Conservation (phyloP, 148 eudicot genomes). For the Amaranthus palmeri region DNA sequence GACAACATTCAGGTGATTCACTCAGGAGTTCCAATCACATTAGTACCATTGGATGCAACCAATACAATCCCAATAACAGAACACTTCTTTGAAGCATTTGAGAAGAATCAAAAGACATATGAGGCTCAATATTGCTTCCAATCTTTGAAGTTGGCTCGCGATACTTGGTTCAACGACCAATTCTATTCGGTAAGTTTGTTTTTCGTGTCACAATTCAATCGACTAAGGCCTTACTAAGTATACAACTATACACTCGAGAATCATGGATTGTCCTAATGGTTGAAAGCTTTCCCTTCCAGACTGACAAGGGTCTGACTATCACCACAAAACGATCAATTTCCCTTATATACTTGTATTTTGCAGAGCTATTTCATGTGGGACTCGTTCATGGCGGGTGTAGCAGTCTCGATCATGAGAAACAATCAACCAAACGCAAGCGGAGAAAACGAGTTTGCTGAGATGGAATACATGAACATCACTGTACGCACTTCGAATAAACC, state of each 20-base stretch:
- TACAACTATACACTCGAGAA: neutral
- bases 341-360: too few species aligned
- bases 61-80: conserved; percentile 68
- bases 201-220: too few species aligned
- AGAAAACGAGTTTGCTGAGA: conserved; percentile 69
- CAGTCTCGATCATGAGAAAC: conserved; percentile 64
- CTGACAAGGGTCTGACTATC: too few species aligned
- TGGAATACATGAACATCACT: conserved; percentile 74
- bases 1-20: conserved; percentile 53
- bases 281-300: too few species aligned
- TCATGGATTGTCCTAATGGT: too few species aligned
- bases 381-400: conserved; percentile 66
- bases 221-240: neutral
- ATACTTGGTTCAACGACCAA: conserved; percentile 59
- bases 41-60: conserved; percentile 80
- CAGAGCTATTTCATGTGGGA: conserved; percentile 95
- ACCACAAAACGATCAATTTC: too few species aligned
- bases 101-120: conserved; percentile 60
- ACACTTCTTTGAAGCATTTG: conserved; percentile 50
- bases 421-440: conserved; percentile 35
- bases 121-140: conserved; percentile 77
- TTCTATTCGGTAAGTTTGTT: conserved; percentile 45
- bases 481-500: conserved; percentile 79
- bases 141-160: conserved; percentile 61
- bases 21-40: conserved; percentile 81